Base-by-base conservation (phyloP, 2,329 filamentous ascomycete species). In the Scortechinia acanthostroma region DNA sequence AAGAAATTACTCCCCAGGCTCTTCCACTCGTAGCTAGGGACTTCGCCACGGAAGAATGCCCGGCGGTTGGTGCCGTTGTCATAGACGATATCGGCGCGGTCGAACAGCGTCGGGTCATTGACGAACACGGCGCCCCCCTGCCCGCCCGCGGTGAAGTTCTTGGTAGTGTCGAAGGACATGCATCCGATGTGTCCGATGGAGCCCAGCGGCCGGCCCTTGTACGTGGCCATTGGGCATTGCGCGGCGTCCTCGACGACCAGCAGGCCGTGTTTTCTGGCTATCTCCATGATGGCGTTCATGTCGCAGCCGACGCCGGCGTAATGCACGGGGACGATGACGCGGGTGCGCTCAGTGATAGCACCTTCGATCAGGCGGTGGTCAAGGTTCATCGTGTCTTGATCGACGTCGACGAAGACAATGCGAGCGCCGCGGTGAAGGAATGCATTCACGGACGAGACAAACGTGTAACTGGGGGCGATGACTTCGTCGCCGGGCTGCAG, bases 401-500 rank as follows among this genome's bases (percentile, higher is more conserved):
- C 28, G 3, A 45, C 28, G 21, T 45, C 43, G 16, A 45, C 28
- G 14, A 42, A 17, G n/a, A 45, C 43, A 4, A 30, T 13, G 14
- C 23, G 21, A 16, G 43, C 43, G n/a, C 43, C 43, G 13, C 28
- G 28, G n/a, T 42, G 22, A n/a, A 42, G 22, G 25, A 45, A 45
- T 3, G 43, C 43, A 42, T 45, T 45, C 15, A 42, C 43, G n/a
- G 43, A 15, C 23, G 43, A 45, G 25, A 45, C 25, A 30, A 42
- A 45, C 15, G 43, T 45, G 28, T 42, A 45, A 20, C 43, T 45
- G 16, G 43, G 43, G 3, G 42, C n/a, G 21, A 45, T 45, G 4
- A 45, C 43, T 42, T 45, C 43, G 21, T 45, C 43, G 30, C 43
- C 43, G 17, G 43, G 43, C 21, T 45, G 30, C 23, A 45, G 40